Conservation (phyloP, 306 rosid genomes). For the Ormosia emarginata region DNA sequence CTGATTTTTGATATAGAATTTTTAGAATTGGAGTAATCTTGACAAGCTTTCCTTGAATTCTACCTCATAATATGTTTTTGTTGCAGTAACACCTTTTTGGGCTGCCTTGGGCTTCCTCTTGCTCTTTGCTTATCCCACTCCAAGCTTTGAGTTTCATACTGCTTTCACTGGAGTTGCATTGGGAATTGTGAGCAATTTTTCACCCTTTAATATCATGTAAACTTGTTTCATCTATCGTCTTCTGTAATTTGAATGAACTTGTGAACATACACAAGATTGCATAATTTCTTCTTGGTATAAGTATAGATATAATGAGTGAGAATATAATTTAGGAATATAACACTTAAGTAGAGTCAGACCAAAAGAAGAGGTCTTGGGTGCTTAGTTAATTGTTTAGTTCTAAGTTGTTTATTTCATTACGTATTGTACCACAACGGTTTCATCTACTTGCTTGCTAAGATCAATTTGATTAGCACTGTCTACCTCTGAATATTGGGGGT, state of each 20-base stretch:
- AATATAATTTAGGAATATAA: neutral
- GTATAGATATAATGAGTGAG: conserved; percentile 1
- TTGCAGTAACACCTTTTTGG: conserved; percentile 83
- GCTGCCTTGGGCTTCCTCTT: conserved; percentile 71
- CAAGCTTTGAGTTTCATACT: conserved; percentile 92
- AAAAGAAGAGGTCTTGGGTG: neutral
- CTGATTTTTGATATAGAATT: neutral
- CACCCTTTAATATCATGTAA: conserved; percentile 11
- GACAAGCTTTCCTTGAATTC: neutral
- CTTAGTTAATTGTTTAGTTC: neutral
- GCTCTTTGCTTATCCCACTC: conserved; percentile 98
- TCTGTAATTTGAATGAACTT: neutral
- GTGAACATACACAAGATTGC: neutral
- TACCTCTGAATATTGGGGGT: neutral
- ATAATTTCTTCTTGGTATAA: neutral
- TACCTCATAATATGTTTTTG: conserved; percentile 24
- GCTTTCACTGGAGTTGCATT: conserved; percentile 90
- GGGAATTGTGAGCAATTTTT: conserved; percentile 79
- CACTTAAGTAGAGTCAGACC: neutral
- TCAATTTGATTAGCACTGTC: neutral
- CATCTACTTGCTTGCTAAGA: too few relatives aligned
- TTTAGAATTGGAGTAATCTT: neutral
- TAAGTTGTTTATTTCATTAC: too few relatives aligned
- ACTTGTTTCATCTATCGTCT: conserved; percentile 12
- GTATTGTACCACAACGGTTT: too few relatives aligned